Conservation (phyloP, 768 basidiomycete species). For the Russula foetens region DNA sequence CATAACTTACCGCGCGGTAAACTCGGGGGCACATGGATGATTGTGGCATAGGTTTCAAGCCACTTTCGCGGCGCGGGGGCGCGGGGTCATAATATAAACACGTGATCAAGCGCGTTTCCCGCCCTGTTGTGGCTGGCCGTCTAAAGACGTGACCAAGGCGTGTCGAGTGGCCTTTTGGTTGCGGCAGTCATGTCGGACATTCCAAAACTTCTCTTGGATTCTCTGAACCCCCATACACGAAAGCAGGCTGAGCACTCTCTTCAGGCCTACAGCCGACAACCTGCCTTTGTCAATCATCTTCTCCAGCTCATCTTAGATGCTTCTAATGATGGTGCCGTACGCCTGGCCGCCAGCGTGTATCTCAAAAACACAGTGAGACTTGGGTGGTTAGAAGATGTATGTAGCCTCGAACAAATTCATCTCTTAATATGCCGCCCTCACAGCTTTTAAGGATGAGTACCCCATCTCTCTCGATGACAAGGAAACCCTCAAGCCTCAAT, state of each 20-base stretch:
- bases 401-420: conserved; percentile 18
- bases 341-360: conserved; percentile 82
- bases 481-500: conserved; percentile 55
- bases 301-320: conserved; percentile 67
- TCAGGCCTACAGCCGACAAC: conserved; percentile 53
- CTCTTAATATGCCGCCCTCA: neutral
- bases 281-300: conserved; percentile 73
- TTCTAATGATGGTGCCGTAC: conserved; percentile 55
- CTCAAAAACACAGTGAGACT: conserved; percentile 87
- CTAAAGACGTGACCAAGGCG: too few species aligned
- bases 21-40: too few species aligned
- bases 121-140: too few species aligned
- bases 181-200: conserved; percentile 50
- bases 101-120: too few species aligned
- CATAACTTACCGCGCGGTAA: too few species aligned
- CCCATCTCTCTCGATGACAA: conserved; percentile 71
- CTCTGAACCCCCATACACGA: conserved; percentile 57
- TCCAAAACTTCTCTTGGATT: conserved; percentile 60
- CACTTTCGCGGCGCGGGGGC: too few species aligned
- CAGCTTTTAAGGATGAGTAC: conserved; percentile 48
- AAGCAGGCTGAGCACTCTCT: conserved; percentile 81
- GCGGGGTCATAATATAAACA: too few species aligned
- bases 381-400: conserved; percentile 76
- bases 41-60: too few species aligned
- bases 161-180: too few species aligned